Percentiles rank a stretch among this genome's conserved stretches.
Evolutionary conservation across 2,329 filamentous ascomycete species (phyloP).

Genomic region (Penicillium sp.): DNA sequence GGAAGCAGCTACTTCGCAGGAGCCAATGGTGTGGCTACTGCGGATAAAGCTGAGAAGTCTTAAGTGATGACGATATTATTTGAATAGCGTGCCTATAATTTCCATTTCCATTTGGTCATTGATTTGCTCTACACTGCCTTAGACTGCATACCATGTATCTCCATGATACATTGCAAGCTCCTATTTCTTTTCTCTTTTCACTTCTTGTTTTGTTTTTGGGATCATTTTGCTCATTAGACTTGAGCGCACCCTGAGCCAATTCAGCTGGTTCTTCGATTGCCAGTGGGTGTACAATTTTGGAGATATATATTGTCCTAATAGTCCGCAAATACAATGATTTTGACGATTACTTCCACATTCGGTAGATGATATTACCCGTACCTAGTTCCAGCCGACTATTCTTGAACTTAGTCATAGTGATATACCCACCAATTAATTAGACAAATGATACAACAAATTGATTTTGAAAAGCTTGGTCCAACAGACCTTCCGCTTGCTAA

Average conservation of each 20-base stretch:
- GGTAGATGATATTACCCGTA: too few species aligned
- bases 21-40: conserved; percentile 25
- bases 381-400: background rate
- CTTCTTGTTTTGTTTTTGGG: background rate
- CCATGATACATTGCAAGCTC: background rate
- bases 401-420: background rate
- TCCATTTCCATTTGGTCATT: background rate
- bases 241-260: background rate
- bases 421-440: background rate
- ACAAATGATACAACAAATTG: background rate
- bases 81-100: background rate
- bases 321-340: conserved; percentile 1
- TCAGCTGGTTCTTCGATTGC: background rate
- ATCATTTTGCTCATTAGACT: background rate
- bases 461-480: background rate
- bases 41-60: background rate
- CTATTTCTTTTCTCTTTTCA: background rate
- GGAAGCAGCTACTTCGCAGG: conserved; percentile 29
- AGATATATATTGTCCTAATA: conserved; percentile 4
- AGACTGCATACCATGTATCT: background rate
- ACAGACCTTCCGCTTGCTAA: conserved; percentile 1
- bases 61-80: background rate
- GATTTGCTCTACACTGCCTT: background rate
- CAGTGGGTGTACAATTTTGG: background rate
- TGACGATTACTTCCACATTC: background rate